A percentile compares a stretch with the other conserved stretches of the same genome.
Conservation (phyloP, 129 eudicot genomes). For the Mikania micrantha region DNA sequence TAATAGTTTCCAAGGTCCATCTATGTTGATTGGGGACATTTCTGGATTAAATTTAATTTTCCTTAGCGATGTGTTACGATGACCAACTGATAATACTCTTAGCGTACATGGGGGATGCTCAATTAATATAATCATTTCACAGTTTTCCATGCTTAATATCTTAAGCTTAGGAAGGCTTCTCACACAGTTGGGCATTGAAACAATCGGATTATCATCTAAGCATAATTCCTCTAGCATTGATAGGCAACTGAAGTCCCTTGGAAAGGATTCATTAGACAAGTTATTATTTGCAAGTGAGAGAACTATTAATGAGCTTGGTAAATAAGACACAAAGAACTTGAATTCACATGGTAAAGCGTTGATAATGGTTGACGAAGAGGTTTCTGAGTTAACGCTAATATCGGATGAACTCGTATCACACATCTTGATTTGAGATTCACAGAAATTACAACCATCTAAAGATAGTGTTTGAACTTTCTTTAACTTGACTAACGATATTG, state of each 20-base stretch:
- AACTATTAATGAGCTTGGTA: not conserved
- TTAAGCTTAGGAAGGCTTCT: no score
- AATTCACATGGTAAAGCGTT: not conserved
- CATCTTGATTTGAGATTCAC: not conserved
- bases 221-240: no score
- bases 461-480: not conserved
- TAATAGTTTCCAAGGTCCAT: no score
- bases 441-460: not conserved
- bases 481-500: not conserved
- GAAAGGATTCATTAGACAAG: not conserved
- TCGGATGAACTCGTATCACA: not conserved
- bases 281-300: constrained; percentile 9
- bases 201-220: no score
- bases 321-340: not conserved
- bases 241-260: not conserved
- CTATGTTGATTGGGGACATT: no score
- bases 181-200: no score
- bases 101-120: no score
- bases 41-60: no score
- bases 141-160: no score
- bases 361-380: not conserved
- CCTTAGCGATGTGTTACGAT: no score
- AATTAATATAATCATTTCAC: no score
- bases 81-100: no score
- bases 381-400: not conserved